Percentiles rank a stretch among this genome's conserved stretches.
Conservation (phyloP, 441 rosid species). For the Populus hybrid region DNA sequence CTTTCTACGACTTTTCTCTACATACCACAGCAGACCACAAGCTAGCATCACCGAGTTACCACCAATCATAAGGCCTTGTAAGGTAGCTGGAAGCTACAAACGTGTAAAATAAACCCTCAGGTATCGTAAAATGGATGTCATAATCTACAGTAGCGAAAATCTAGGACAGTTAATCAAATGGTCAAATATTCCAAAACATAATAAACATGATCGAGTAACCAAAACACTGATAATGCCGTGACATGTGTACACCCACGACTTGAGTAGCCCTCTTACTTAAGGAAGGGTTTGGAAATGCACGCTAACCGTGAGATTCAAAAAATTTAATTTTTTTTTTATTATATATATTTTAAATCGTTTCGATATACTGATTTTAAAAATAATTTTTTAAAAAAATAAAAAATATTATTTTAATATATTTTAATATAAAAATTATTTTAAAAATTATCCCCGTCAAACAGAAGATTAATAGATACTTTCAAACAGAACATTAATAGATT, state of each 20-base stretch:
- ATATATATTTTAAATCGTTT: no score
- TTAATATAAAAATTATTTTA: no score
- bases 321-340: no score
- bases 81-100: background rate
- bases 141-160: background rate
- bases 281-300: no score
- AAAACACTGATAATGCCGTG: background rate
- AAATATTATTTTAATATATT: no score
- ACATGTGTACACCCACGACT: background rate
- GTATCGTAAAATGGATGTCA: background rate
- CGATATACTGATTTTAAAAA: no score
- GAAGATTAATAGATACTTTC: no score
- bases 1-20: background rate
- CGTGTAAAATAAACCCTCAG: background rate
- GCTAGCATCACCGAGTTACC: background rate
- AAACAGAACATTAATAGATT: background rate
- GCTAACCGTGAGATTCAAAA: no score
- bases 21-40: background rate
- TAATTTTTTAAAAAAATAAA: no score
- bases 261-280: slow-evolving; percentile 5
- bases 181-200: background rate
- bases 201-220: background rate
- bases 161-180: background rate
- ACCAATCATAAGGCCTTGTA: background rate
- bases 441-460: no score